Percentiles rank a stretch among this genome's conserved stretches.
These are phyloP conservation scores for Pseudopithomyces maydicus DNA, from an alignment of 2,329 filamentous ascomycete genomes.

Conservation along the genomic window DNA sequence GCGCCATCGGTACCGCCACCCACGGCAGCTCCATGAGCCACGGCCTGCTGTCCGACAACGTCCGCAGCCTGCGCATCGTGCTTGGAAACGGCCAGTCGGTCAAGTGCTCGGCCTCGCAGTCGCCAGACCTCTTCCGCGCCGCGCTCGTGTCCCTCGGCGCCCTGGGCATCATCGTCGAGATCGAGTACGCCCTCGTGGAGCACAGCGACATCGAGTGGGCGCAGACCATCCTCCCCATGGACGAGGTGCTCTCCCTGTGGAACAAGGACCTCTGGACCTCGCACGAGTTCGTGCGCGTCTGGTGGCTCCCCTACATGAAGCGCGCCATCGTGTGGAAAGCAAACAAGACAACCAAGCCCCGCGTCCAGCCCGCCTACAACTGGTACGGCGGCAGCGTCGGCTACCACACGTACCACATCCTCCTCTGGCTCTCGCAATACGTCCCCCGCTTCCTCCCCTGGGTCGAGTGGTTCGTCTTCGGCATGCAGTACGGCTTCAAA, in stretches of 20 bases:
- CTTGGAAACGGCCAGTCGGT: constrained; percentile 78
- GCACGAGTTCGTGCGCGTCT: constrained; percentile 88
- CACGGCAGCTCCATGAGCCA: constrained; percentile 87
- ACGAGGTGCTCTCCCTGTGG: constrained; percentile 74
- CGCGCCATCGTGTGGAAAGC: constrained; percentile 89
- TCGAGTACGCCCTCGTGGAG: constrained; percentile 81
- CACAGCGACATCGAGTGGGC: constrained; percentile 86
- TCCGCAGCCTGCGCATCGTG: constrained; percentile 77
- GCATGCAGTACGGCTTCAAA: constrained; percentile 93
- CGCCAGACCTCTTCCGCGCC: constrained; percentile 83
- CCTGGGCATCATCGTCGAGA: constrained; percentile 86
- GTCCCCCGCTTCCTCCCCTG: constrained; percentile 80
- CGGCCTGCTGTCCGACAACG: constrained; percentile 80
- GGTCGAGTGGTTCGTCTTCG: constrained; percentile 96
- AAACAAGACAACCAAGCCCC: constrained; percentile 71
- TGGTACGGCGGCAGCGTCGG: constrained; percentile 85
- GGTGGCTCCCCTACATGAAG: constrained; percentile 96
- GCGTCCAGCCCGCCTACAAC: constrained; percentile 64
- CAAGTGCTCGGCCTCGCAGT: constrained; percentile 69
- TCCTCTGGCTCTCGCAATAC: constrained; percentile 80
- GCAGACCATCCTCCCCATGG: constrained; percentile 76
- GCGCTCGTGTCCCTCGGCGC: constrained; percentile 87
- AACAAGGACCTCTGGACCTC: constrained; percentile 76
- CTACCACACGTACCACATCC: constrained; percentile 88
- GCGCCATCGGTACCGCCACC: constrained; percentile 89